Percentiles rank a stretch among this genome's conserved stretches.
phyloP scores from a whole-genome alignment of 768 basidiomycete genomes.

The Agrocybe chaxingu region DNA sequence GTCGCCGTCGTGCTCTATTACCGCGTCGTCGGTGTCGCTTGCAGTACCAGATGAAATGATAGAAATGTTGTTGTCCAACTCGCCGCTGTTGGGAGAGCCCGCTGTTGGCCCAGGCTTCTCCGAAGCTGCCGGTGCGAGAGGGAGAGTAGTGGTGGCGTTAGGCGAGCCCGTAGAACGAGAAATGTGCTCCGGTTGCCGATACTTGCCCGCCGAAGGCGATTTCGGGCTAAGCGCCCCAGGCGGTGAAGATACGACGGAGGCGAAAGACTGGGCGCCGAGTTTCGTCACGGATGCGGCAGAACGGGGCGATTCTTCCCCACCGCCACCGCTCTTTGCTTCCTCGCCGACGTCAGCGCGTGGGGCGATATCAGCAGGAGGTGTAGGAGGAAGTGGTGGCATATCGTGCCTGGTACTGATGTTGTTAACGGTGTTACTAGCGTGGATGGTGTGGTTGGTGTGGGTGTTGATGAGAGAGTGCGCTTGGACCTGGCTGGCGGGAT shows the following conservation, averaged over 20 bases:
- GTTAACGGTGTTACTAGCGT: too few relatives aligned
- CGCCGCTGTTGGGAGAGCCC: not conserved
- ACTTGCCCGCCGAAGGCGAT: not conserved
- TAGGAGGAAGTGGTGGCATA: too few relatives aligned
- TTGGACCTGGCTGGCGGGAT: too few relatives aligned
- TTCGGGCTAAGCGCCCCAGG: conserved; percentile 1
- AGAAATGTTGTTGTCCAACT: not conserved
- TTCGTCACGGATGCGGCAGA: conserved; percentile 8
- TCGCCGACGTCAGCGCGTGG: too few relatives aligned
- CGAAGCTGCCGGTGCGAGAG: too few relatives aligned
- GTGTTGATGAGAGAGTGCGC: too few relatives aligned
- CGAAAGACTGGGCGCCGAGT: conserved; percentile 12
- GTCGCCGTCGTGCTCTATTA: conserved; percentile 9
- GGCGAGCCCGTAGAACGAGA: not conserved
- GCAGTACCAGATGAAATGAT: not conserved
- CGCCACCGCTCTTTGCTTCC: not conserved
- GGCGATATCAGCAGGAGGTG: too few relatives aligned
- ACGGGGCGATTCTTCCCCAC: conserved; percentile 1
- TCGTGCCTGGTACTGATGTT: too few relatives aligned
- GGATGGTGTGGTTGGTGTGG: too few relatives aligned
- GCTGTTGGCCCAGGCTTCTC: too few relatives aligned
- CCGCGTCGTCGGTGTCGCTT: conserved; percentile 7
- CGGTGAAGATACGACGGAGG: conserved; percentile 10
- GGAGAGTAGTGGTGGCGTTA: too few relatives aligned
- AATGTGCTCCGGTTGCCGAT: not conserved